Percentiles rank a stretch among this genome's conserved stretches.
Evolutionary conservation across 768 basidiomycete species (phyloP).

Genomic region (Termitomyces sp.): DNA sequence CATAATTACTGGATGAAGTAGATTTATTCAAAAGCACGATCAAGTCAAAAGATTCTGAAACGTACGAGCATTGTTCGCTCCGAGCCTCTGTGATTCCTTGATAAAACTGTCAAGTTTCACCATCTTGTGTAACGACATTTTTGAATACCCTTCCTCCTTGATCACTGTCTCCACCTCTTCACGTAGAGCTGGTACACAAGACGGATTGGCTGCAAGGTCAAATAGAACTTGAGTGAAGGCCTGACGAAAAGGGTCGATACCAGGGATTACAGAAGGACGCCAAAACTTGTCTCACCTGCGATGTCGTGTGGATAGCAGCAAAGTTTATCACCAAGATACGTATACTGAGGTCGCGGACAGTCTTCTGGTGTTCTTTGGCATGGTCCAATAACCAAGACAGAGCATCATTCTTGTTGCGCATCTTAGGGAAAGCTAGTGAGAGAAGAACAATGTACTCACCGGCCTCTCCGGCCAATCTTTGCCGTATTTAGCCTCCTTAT

Average conservation of each 20-base stretch:
- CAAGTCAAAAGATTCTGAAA: neutral
- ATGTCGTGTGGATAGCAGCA: slow-evolving; percentile 30
- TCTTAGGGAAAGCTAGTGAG: neutral
- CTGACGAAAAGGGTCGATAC: slow-evolving; percentile 17
- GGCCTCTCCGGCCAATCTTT: slow-evolving; percentile 35
- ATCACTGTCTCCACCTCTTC: slow-evolving; percentile 39
- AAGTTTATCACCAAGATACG: slow-evolving; percentile 28
- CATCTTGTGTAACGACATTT: slow-evolving; percentile 36
- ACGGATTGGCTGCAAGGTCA: slow-evolving; percentile 34
- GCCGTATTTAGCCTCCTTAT: slow-evolving; percentile 29
- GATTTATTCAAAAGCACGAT: neutral
- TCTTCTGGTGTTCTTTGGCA: slow-evolving; percentile 22
- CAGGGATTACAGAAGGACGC: neutral
- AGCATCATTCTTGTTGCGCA: slow-evolving; percentile 24
- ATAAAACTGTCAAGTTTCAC: slow-evolving; percentile 45
- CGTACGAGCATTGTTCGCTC: slow-evolving; percentile 28
- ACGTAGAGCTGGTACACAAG: slow-evolving; percentile 33
- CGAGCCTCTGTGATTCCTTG: slow-evolving; percentile 35
- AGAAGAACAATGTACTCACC: slow-evolving; percentile 14
- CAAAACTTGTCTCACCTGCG: slow-evolving; percentile 17
- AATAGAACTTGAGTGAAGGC: slow-evolving; percentile 36
- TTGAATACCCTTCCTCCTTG: slow-evolving; percentile 35
- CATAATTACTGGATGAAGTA: slow-evolving; percentile 18
- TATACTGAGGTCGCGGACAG: slow-evolving; percentile 18
- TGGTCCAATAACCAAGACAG: slow-evolving; percentile 29